These are phyloP conservation scores for Triadica sebifera DNA, from an alignment of 345 rosid species.

Conservation along the genomic window DNA sequence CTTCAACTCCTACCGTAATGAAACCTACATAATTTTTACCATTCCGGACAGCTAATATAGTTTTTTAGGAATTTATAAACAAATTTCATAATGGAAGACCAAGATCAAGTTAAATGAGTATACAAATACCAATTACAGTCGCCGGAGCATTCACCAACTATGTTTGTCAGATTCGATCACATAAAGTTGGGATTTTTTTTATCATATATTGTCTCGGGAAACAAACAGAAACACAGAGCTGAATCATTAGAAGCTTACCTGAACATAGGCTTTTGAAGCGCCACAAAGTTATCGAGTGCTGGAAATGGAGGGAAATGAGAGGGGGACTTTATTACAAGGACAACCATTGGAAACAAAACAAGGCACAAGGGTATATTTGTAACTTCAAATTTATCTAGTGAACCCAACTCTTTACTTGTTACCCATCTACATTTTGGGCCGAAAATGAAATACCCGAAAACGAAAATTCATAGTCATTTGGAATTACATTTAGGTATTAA, in stretches of 20 bases:
- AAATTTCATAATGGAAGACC: neutral
- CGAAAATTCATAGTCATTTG: neutral
- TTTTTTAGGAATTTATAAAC: neutral
- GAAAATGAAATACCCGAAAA: neutral
- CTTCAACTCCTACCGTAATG: neutral
- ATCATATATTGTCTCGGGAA: neutral
- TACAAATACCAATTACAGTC: neutral
- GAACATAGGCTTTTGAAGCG: conserved; percentile 7
- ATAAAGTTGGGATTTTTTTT: no score
- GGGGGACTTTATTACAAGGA: neutral
- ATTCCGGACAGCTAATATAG: neutral
- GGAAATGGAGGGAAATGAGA: neutral
- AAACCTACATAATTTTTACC: neutral
- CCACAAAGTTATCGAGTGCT: neutral
- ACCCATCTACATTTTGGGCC: no score
- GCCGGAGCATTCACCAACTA: neutral
- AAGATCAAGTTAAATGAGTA: neutral
- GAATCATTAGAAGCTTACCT: neutral
- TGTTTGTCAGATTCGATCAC: neutral
- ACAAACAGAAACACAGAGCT: neutral
- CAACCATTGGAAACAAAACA: neutral
- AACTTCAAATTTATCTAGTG: neutral
- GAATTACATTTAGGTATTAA: no score
- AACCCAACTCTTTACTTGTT: no score
- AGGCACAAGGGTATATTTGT: neutral